Evolutionary conservation across 202 grass and related monocot species (phyloP).

Genomic region (Schoenoplectus tabernaemontani): DNA sequence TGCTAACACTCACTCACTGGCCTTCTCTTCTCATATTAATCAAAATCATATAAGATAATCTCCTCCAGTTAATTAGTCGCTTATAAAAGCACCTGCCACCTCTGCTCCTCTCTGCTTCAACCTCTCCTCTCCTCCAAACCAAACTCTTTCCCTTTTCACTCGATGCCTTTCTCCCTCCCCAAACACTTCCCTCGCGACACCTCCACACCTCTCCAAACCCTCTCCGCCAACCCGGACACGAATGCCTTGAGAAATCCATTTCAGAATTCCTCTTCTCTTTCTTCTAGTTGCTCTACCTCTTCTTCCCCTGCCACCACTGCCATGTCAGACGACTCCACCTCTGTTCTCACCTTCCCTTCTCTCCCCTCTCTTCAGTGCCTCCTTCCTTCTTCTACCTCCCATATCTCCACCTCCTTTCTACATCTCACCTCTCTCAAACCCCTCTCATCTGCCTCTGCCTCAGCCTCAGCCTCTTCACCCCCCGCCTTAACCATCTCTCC

Average conservation of each 20-base stretch:
- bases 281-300: slow-evolving; percentile 20
- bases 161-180: slow-evolving; percentile 15
- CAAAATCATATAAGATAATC: not conserved
- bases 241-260: slow-evolving; percentile 5
- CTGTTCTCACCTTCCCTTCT: slow-evolving; percentile 44
- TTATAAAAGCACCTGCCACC: slow-evolving; percentile 3
- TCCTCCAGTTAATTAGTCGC: not conserved
- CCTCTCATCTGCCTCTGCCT: not conserved
- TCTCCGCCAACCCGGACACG: not conserved
- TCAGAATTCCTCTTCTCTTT: not conserved
- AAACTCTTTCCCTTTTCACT: not conserved
- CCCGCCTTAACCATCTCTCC: slow-evolving; percentile 7
- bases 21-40: not conserved
- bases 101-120: not conserved
- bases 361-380: slow-evolving; percentile 18
- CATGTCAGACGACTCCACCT: slow-evolving; percentile 41
- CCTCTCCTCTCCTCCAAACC: not conserved
- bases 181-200: slow-evolving; percentile 34
- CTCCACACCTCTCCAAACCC: slow-evolving; percentile 30
- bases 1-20: not conserved
- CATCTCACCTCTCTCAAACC: slow-evolving; percentile 44
- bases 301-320: slow-evolving; percentile 24
- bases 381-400: not conserved
- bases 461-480: not conserved
- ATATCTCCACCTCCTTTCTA: slow-evolving; percentile 15